Conservation (phyloP, 208 protist species). For the Wallacemonas sp. region DNA sequence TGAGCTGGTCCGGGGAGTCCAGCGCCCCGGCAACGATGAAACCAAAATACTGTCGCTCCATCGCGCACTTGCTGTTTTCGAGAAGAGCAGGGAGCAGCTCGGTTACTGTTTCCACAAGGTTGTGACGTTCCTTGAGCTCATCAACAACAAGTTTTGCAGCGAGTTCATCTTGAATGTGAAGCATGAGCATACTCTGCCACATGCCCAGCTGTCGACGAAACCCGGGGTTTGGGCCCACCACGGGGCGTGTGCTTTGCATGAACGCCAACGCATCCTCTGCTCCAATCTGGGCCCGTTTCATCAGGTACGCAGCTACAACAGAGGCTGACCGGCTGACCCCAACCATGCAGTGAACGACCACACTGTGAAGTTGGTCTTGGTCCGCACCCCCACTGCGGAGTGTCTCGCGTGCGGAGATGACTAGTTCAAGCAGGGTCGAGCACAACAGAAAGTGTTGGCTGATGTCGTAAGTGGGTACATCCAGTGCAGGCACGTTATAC, state of each 20-base stretch:
- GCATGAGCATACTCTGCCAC: constrained; percentile 47
- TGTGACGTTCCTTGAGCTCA: constrained; percentile 41
- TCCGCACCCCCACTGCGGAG: background rate
- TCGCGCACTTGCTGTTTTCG: constrained; percentile 42
- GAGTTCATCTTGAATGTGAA: constrained; percentile 55
- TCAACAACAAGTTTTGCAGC: constrained; percentile 40
- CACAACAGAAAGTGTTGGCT: constrained; percentile 59
- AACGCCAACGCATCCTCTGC: constrained; percentile 56
- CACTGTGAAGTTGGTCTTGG: constrained; percentile 20
- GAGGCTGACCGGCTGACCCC: constrained; percentile 84
- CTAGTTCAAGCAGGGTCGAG: constrained; percentile 62
- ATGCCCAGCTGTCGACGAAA: constrained; percentile 66
- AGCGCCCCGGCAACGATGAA: constrained; percentile 21
- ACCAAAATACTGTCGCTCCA: constrained; percentile 64
- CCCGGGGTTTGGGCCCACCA: constrained; percentile 74
- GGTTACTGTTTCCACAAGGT: constrained; percentile 26
- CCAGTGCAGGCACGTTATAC: constrained; percentile 57
- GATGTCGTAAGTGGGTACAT: constrained; percentile 74
- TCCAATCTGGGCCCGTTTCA: constrained; percentile 56
- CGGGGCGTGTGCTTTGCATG: constrained; percentile 46
- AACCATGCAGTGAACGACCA: constrained; percentile 84
- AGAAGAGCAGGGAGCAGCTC: constrained; percentile 45
- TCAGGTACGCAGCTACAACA: constrained; percentile 84
- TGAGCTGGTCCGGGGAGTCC: constrained; percentile 14
- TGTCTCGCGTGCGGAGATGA: constrained; percentile 31